Evolutionary conservation across 2,329 filamentous ascomycete genomes (phyloP).

Genomic region (Delphinella strobiligena): DNA sequence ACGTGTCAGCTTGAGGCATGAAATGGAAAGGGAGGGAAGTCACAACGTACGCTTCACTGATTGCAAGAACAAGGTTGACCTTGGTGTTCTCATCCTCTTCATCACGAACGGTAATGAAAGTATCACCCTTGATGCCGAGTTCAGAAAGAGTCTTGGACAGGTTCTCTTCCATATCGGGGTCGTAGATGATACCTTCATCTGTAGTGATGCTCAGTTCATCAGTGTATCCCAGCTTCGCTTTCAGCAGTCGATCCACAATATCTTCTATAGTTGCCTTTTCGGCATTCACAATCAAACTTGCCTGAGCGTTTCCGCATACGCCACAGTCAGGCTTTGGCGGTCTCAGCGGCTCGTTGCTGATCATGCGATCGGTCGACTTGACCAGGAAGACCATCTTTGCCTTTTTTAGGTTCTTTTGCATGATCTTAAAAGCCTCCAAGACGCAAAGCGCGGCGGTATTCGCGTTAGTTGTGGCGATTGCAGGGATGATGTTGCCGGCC

Average conservation of each 20-base stretch:
- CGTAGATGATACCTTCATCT: slow-evolving; percentile 69
- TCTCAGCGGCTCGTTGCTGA: slow-evolving; percentile 43
- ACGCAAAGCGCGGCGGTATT: slow-evolving; percentile 91
- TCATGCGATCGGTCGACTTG: slow-evolving; percentile 48
- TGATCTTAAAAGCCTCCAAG: slow-evolving; percentile 80
- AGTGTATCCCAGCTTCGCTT: slow-evolving; percentile 59
- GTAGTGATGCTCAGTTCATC: slow-evolving; percentile 71
- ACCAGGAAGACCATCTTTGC: slow-evolving; percentile 77
- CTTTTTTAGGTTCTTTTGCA: slow-evolving; percentile 57
- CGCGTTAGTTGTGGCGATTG: slow-evolving; percentile 95
- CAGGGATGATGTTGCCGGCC: slow-evolving; percentile 98
- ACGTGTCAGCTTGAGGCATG: not conserved
- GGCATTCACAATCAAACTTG: slow-evolving; percentile 55
- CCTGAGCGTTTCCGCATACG: slow-evolving; percentile 66
- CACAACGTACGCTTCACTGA: slow-evolving; percentile 9
- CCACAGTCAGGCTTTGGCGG: slow-evolving; percentile 71
- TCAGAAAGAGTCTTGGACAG: slow-evolving; percentile 67
- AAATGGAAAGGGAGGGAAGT: not conserved
- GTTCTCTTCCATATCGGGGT: slow-evolving; percentile 80
- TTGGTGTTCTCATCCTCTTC: slow-evolving; percentile 66
- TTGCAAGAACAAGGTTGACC: slow-evolving; percentile 61
- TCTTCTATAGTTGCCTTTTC: slow-evolving; percentile 64
- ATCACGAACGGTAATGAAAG: slow-evolving; percentile 73
- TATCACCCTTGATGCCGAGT: slow-evolving; percentile 56
- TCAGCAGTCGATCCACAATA: slow-evolving; percentile 64